Evolutionary conservation across 805 yeast species (phyloP), one percentile per base, ranked within the genome.

Genomic region (Yarrowia deformans): DNA sequence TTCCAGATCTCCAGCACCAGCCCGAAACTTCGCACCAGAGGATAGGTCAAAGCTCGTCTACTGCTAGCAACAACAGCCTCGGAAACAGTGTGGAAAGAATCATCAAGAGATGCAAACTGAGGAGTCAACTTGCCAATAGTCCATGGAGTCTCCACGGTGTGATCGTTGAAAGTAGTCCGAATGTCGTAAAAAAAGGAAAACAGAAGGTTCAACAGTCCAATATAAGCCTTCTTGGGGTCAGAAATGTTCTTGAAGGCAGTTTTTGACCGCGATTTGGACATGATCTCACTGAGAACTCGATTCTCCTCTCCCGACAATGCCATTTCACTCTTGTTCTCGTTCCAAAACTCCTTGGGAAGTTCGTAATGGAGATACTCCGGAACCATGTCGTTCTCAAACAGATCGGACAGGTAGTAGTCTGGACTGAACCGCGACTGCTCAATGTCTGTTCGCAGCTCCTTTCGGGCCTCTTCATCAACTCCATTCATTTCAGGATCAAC

Each of bases 121-220:
- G 98, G 97, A 0, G 88, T 80, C 29, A 95, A 74, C 73, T 90
- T 93, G 1, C 99, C 99, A 5, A 95, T 84, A 0, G 94, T 88
- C 99, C 99, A 95, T 0, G 96, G 91, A 69, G 97, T 90, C 77
- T 95, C 99, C 5, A 90, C 87, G 18, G 87, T 91, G 67, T 87
- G 85, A 18, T 82, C 86, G n/a, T 88, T 88, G 74, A 85, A 87
- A 45, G 89, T 91, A 68, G 90, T 89, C 45, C 97, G 80, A 63
- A 84, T 78, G 72, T 95, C 98, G 76, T 88, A 93, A 67, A 85
- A 84, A 73, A 87, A 90, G 1, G 90, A 87, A 78, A 90, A 95
- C 19, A 95, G 72, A 0, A 93, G 72, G 29, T 90, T 86, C 0
- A 92, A 75, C 0, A 94, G 77, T 0, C 90, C 83, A 49, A 88